phyloP scores from a whole-genome alignment of 352 stramenopile genomes.

The Phytophthora crassamura region DNA sequence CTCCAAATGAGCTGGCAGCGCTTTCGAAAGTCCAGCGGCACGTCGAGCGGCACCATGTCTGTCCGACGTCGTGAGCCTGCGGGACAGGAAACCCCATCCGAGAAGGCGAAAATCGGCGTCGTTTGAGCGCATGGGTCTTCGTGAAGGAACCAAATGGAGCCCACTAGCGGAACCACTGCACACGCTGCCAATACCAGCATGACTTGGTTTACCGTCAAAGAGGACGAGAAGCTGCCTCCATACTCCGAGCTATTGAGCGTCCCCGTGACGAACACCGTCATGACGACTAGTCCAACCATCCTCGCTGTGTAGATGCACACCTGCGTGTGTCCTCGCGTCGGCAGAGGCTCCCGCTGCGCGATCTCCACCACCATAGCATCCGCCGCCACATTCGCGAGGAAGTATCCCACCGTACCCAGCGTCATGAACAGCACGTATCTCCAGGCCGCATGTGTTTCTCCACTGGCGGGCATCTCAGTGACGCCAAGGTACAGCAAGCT shows the following conservation, averaged over 20 bases:
- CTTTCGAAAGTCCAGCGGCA: slow-evolving; percentile 21
- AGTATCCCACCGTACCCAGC: slow-evolving; percentile 83
- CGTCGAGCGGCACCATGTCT: slow-evolving; percentile 10
- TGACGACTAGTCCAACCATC: slow-evolving; percentile 51
- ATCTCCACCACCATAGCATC: slow-evolving; percentile 85
- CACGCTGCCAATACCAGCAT: slow-evolving; percentile 45
- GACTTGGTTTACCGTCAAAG: slow-evolving; percentile 34
- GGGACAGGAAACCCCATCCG: slow-evolving; percentile 12
- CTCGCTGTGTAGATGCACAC: slow-evolving; percentile 54
- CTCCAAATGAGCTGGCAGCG: slow-evolving; percentile 65
- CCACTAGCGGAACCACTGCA: slow-evolving; percentile 49
- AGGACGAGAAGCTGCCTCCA: slow-evolving; percentile 65
- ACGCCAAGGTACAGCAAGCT: slow-evolving; percentile 49
- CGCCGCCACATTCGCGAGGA: slow-evolving; percentile 85
- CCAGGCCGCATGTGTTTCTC: slow-evolving; percentile 40
- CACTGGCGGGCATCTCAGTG: background rate
- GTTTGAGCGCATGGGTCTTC: slow-evolving; percentile 43
- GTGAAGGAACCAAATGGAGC: slow-evolving; percentile 59
- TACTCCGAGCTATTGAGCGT: slow-evolving; percentile 69
- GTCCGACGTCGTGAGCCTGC: background rate
- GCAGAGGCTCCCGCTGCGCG: slow-evolving; percentile 66
- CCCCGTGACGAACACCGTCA: slow-evolving; percentile 55
- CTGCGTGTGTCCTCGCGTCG: slow-evolving; percentile 62
- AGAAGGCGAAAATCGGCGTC: slow-evolving; percentile 23
- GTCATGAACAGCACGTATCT: slow-evolving; percentile 78